Evolutionary conservation across 306 rosid genomes (phyloP).

Genomic region (Ormosia emarginata): DNA sequence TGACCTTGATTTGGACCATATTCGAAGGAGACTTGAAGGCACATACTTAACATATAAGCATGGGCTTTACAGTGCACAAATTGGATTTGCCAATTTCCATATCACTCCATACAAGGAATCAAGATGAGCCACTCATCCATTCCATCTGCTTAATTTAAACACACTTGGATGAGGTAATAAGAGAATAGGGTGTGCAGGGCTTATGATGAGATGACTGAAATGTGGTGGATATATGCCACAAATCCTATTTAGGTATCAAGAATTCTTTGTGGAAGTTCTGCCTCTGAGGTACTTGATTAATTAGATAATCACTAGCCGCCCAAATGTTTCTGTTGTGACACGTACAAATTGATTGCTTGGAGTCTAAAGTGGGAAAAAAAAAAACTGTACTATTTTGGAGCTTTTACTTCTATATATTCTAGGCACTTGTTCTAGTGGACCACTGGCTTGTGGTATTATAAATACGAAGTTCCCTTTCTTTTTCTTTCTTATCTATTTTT

Average conservation of each 20-base stretch:
- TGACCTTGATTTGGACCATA: neutral
- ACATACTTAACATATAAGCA: neutral
- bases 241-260: neutral
- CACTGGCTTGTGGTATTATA: neutral
- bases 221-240: neutral
- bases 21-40: neutral
- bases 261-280: neutral
- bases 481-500: neutral
- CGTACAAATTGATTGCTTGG: neutral
- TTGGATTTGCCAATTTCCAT: neutral
- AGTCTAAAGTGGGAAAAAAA: neutral
- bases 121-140: neutral
- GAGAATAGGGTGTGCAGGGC: neutral
- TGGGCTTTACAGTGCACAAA: neutral
- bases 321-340: conserved; percentile 13
- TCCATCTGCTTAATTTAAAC: neutral
- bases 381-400: neutral
- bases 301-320: conserved; percentile 9
- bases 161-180: neutral
- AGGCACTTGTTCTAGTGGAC: neutral
- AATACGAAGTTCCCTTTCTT: neutral
- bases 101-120: neutral
- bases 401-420: neutral
- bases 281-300: neutral
- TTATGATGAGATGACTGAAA: neutral